Conservation (phyloP, 306 rosid species). For the Pterocarpus santalinus region DNA sequence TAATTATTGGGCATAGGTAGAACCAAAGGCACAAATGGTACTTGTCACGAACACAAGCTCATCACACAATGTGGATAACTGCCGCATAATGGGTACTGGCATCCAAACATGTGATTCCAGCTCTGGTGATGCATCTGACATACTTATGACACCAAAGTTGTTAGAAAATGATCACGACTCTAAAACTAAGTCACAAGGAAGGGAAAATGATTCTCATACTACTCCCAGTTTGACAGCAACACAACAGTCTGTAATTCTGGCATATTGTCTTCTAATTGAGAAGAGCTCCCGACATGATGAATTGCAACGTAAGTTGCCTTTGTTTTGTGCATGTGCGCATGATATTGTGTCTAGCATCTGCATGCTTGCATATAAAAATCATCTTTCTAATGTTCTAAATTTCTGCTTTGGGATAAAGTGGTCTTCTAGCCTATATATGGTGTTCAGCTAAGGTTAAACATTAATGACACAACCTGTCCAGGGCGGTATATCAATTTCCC, state of each 20-base stretch:
- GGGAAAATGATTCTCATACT: conserved; percentile 56
- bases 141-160: conserved; percentile 75
- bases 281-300: conserved; percentile 93
- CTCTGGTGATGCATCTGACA: conserved; percentile 62
- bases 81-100: conserved; percentile 46
- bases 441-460: conserved; percentile 16
- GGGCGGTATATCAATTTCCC: not conserved
- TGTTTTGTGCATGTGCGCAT: conserved; percentile 35
- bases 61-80: conserved; percentile 42
- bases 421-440: conserved; percentile 15
- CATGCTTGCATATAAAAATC: not conserved
- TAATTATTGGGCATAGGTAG: conserved; percentile 62
- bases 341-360: conserved; percentile 29
- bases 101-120: conserved; percentile 50
- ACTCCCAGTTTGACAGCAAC: conserved; percentile 62
- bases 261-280: conserved; percentile 86
- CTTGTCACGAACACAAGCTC: conserved; percentile 72
- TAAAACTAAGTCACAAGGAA: conserved; percentile 55
- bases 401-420: conserved; percentile 22
- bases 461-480: not conserved
- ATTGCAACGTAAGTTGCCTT: conserved; percentile 79
- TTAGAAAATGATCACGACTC: conserved; percentile 52
- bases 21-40: conserved; percentile 95
- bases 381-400: conserved; percentile 2
- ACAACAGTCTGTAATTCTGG: conserved; percentile 86